These are phyloP conservation scores for Lachancea meyersii DNA, from an alignment of 805 yeast species.

Conservation along the genomic window DNA sequence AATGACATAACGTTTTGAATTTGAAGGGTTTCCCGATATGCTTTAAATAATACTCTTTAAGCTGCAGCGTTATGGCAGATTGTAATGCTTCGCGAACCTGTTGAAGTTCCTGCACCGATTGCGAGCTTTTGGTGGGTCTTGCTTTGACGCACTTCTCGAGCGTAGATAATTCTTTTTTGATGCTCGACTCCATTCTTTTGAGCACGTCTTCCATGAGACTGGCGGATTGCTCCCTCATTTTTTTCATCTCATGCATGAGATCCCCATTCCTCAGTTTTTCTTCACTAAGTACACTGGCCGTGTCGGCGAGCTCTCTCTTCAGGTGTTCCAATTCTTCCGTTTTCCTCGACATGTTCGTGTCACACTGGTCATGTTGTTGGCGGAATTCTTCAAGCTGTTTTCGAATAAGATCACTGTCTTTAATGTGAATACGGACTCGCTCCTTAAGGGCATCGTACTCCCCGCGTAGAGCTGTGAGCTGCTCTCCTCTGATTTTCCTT, in stretches of 20 bases:
- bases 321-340: constrained; percentile 33
- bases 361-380: constrained; percentile 18
- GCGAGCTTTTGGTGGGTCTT: not conserved
- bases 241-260: constrained; percentile 16
- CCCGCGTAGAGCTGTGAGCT: constrained; percentile 20
- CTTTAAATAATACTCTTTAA: constrained; percentile 1
- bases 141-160: not conserved
- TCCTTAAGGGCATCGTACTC: constrained; percentile 18
- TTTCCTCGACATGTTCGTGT: constrained; percentile 20
- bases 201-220: not conserved
- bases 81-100: not conserved
- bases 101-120: not conserved
- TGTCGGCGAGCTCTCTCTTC: constrained; percentile 36
- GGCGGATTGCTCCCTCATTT: constrained; percentile 1
- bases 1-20: not conserved
- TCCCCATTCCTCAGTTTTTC: constrained; percentile 37
- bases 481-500: constrained; percentile 20
- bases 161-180: not conserved
- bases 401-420: constrained; percentile 20
- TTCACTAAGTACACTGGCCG: constrained; percentile 42
- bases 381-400: constrained; percentile 23
- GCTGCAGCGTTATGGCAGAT: not conserved
- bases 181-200: not conserved
- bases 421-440: constrained; percentile 18
- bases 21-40: not conserved